Evolutionary conservation across 805 yeast genomes (phyloP), one percentile per base, ranked within the genome.

Genomic region (Cyberlindnera euphorbiiphila): DNA sequence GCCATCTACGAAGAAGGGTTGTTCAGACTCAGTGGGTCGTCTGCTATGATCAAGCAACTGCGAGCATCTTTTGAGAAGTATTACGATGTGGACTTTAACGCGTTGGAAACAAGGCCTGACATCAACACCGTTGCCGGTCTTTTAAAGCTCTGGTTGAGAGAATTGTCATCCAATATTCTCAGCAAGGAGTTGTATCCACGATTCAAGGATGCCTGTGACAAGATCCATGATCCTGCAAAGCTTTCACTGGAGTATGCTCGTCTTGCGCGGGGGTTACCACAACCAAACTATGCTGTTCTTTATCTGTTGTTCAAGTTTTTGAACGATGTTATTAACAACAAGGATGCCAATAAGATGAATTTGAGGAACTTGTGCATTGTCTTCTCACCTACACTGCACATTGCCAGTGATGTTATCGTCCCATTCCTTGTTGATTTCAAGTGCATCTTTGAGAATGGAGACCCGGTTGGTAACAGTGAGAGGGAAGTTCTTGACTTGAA

Each of bases 1-100:
- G 95, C 95, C 0, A 66, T 81, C n/a, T 74, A 74, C 44, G 93
- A 86, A 58, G 95, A 88, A 53, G 98, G 98, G 9, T 75, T 91
- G 3, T 93, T 93, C 65, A 70, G 98, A 44, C 65, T 88, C 40
- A 85, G 89, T 60, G 98, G 98, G 4, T 85, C 95, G 25, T 83
- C 88, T 39, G 72, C 87, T 2, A 71, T 81, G 36, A 86, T 85
- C 26, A 76, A 80, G 46, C 74, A 68, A 27, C 68, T 85, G 41
- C 85, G 81, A 51, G 85, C 76, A 32, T 68, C 64, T 32, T 91
- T 84, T 64, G 85, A 88, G 55, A 66, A 57, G 10, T 68, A 72
- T 5, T 72, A 73, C 40, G 96, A 89, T 56, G 65, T 85, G 30
- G 87, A 85, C 53, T 66, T 89, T 36, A 68, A 45, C 60, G 61